Evolutionary conservation across 2,329 filamentous ascomycete species (phyloP), one percentile per base, ranked within the genome.

Genomic region (Pseudogymnoascus sp.): DNA sequence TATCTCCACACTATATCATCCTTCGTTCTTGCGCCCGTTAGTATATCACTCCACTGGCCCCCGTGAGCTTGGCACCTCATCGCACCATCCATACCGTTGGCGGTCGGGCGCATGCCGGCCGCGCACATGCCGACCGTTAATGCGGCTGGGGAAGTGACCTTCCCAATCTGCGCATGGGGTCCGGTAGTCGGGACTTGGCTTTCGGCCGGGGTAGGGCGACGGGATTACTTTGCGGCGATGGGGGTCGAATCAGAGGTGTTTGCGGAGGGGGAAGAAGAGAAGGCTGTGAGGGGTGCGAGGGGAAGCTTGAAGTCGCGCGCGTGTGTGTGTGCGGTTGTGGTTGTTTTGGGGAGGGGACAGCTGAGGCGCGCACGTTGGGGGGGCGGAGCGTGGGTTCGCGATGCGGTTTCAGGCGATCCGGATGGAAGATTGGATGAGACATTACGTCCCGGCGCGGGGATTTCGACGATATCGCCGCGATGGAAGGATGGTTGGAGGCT

Each of bases 151-250:
- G 24, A 4, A 50, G 12, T 28, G 46, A 53, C 46, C 46, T 53
- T 53, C 46, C 46, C n/a, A 11, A 53, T 53, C 16, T 53, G 46
- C 46, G 46, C 46, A 11, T 31, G 46, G 46, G 46, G 46, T 53
- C 46, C 46, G 46, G 46, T 53, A 53, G 46, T 53, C 46, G 46
- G 24, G 46, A 53, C 46, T 53, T 53, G 46, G 46, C 46, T 16
- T 4, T 53, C n/a, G n/a, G 22, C 22, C 10, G 19, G 38, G 37
- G 7, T 40, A 41, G 10, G 38, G 38, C 19, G 19, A 19, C 19
- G 38, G 38, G 16, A 22, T 41, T 10, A 16, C 5, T 40, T 16
- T 6, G 37, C n/a, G n/a, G 6, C 4, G n/a, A 11, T 10, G 8
- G 16, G 12, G 22, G 19, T 22, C 41, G 41, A 46, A 46, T 46